These are phyloP conservation scores for Xylaria sp. DNA, from an alignment of 2,329 filamentous ascomycete genomes.

Conservation along the genomic window DNA sequence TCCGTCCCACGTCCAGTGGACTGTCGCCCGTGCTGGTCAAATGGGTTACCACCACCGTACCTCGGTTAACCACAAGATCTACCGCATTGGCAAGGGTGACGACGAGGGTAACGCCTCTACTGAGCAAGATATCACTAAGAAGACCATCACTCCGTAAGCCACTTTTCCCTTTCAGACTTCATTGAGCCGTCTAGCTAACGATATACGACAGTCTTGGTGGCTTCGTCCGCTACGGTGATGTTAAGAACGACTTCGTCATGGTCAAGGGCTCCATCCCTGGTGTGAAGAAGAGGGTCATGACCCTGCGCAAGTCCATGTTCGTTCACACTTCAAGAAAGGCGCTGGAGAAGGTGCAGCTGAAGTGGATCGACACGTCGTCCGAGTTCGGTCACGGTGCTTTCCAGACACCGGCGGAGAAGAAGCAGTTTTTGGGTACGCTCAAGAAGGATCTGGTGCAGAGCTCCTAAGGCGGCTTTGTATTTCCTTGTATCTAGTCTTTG, in stretches of 20 bases:
- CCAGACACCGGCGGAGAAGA: constrained; percentile 99
- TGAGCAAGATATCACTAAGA: constrained; percentile 97
- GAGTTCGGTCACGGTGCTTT: constrained; percentile 99
- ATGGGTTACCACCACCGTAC: constrained; percentile 99
- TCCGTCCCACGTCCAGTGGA: constrained; percentile 99
- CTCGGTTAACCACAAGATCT: constrained; percentile 99
- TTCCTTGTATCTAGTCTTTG: constrained; percentile 61
- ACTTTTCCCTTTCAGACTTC: neutral
- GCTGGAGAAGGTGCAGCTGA: constrained; percentile 99
- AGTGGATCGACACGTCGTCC: constrained; percentile 99
- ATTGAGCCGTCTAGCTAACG: constrained; percentile 16
- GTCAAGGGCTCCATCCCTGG: constrained; percentile 98
- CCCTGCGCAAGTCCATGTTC: constrained; percentile 99
- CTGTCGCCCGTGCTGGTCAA: constrained; percentile 99
- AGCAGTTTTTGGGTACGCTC: constrained; percentile 95
- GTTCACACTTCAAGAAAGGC: constrained; percentile 93
- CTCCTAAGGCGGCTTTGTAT: constrained; percentile 52
- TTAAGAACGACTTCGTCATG: constrained; percentile 99
- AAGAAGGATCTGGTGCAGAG: constrained; percentile 87
- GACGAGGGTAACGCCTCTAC: constrained; percentile 94
- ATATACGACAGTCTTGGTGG: constrained; percentile 84
- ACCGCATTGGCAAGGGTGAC: constrained; percentile 93
- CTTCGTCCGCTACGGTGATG: constrained; percentile 98
- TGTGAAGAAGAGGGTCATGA: constrained; percentile 99
- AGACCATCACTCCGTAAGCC: constrained; percentile 98